These are phyloP conservation scores for Murraya paniculata DNA, from an alignment of 345 rosid species.

Conservation along the genomic window DNA sequence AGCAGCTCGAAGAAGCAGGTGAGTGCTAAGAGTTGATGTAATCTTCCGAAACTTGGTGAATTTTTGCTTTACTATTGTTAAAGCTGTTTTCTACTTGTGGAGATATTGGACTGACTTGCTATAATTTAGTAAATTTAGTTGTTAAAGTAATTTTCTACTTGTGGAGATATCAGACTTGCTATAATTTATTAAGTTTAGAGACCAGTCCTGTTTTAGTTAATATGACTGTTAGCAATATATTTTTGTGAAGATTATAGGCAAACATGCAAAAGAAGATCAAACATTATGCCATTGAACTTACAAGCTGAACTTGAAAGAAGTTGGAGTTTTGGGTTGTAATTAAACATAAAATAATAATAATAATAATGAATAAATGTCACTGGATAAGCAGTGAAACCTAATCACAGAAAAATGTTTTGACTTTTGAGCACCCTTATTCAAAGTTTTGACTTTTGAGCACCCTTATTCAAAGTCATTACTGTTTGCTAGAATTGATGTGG, in stretches of 20 bases:
- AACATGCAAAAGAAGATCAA: background rate
- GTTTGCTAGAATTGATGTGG: background rate
- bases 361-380: background rate
- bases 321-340: background rate
- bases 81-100: background rate
- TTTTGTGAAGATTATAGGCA: too few relatives aligned
- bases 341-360: background rate
- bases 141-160: background rate
- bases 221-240: background rate
- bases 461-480: background rate
- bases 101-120: background rate
- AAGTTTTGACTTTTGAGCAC: background rate
- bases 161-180: background rate
- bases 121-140: background rate
- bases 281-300: background rate
- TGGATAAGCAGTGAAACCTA: background rate
- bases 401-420: background rate
- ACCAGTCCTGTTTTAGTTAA: background rate
- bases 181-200: background rate
- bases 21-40: background rate
- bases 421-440: background rate
- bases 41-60: background rate
- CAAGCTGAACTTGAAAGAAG: background rate
- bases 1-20: constrained; percentile 97
- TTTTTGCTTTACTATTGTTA: background rate